Evolutionary conservation across 441 rosid species (phyloP).

Genomic region (Daphne laureola): DNA sequence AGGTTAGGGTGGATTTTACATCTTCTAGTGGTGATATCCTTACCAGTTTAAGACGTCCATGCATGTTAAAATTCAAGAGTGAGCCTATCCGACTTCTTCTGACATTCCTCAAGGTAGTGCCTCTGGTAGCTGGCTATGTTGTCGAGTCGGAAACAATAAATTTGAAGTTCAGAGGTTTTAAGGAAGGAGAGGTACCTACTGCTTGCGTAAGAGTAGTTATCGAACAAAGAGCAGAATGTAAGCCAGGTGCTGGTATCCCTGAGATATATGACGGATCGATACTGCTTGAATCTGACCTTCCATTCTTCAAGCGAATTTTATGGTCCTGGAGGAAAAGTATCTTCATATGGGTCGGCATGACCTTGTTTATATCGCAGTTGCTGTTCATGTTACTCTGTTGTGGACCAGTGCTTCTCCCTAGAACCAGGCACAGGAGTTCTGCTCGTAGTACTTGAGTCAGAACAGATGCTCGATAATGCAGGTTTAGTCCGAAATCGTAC

Average conservation of each 20-base stretch:
- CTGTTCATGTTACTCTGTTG: slow-evolving; percentile 51
- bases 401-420: slow-evolving; percentile 59
- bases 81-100: slow-evolving; percentile 51
- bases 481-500: neutral
- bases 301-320: slow-evolving; percentile 46
- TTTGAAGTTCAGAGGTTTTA: slow-evolving; percentile 50
- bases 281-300: slow-evolving; percentile 53
- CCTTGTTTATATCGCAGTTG: slow-evolving; percentile 41
- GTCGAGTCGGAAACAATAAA: slow-evolving; percentile 67
- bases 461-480: neutral
- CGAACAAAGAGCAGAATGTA: slow-evolving; percentile 70
- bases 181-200: slow-evolving; percentile 53
- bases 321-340: slow-evolving; percentile 79
- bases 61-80: slow-evolving; percentile 71
- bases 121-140: slow-evolving; percentile 60
- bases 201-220: slow-evolving; percentile 58
- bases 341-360: slow-evolving; percentile 57
- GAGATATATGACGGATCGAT: slow-evolving; percentile 69
- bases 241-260: slow-evolving; percentile 69
- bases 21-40: slow-evolving; percentile 49
- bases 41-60: slow-evolving; percentile 50
- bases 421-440: slow-evolving; percentile 27
- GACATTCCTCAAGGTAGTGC: slow-evolving; percentile 57
- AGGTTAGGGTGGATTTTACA: slow-evolving; percentile 69
- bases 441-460: slow-evolving; percentile 9